Base-by-base conservation (phyloP, 164 flowering plant species). In the Houttuynia cordata region DNA sequence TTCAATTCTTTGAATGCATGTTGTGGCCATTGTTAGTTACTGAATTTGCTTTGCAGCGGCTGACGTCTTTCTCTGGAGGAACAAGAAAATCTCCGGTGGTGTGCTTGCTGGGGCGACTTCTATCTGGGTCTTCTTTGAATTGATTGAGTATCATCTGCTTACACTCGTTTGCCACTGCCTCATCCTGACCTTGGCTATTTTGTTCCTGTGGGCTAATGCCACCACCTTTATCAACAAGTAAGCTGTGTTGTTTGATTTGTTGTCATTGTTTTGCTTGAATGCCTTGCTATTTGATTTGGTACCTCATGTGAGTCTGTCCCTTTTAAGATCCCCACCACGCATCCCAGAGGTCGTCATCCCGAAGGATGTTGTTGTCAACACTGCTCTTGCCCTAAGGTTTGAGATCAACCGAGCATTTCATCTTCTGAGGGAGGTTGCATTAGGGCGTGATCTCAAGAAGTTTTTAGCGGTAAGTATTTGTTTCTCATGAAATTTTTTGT, bases 21-120 rank as follows among this genome's bases (percentile, higher is more conserved):
- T 42, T 42, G 12, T 8, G 1, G 12, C 8, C 49, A 12, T 10
- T 42, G 49, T 42, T 42, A 12, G 14, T 54, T 8, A 22, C 30
- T 1, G 10, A 18, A 1, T 20, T 53, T 50, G 18, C 55, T 21
- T 14, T 68, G 70, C 77, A 92, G 98, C 91, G 56, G 96, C 98
- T 47, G 94, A 92, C 70, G 64, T 92, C n/a, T 80, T 92, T 64
- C 64, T 89, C 63, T 92, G 98, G 98, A 89, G 96, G 77, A 83
- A 92, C 74, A 89, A 87, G 79, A 87, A 92, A 79, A 71, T 82
- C 22, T 87, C 98, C 1, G 94, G 71, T 0, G 74, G 80, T 24
- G 91, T 79, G 18, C 81, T 92, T 24, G 92, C 85, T 53, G 83
- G 68, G 10, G 96, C 84, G 12, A 93, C 98, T 2, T 86, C 78